Conservation (phyloP, 1,139 yeast species). For the Blastobotrys niveus region DNA sequence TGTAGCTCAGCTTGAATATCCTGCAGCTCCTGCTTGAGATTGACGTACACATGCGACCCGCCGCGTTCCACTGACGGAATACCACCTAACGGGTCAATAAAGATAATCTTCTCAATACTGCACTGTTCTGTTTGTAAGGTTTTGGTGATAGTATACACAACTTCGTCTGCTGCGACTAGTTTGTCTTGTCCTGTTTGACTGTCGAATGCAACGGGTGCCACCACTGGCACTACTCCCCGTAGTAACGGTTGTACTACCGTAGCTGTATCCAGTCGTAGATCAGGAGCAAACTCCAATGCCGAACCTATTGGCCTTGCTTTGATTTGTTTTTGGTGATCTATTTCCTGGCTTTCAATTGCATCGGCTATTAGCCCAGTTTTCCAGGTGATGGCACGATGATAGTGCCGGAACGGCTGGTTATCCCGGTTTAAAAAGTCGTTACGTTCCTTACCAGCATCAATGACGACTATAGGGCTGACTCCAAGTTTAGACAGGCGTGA, state of each 20-base stretch:
- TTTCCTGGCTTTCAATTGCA: constrained; percentile 27
- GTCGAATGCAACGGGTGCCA: constrained; percentile 54
- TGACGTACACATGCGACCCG: constrained; percentile 83
- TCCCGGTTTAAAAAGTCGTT: constrained; percentile 24
- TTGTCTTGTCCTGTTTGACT: constrained; percentile 37
- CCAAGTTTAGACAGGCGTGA: constrained; percentile 49
- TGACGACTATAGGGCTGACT: constrained; percentile 38
- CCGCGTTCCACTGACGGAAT: constrained; percentile 68
- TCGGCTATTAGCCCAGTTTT: constrained; percentile 25
- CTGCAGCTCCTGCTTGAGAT: constrained; percentile 73
- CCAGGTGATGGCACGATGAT: constrained; percentile 22
- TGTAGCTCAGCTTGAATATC: constrained; percentile 58
- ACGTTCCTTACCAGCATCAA: constrained; percentile 35
- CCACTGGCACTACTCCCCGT: constrained; percentile 50
- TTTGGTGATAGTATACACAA: constrained; percentile 38
- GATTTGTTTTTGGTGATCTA: constrained; percentile 15
- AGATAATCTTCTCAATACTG: constrained; percentile 71
- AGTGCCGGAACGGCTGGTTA: constrained; percentile 21
- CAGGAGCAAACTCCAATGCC: constrained; percentile 30
- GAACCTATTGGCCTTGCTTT: constrained; percentile 35
- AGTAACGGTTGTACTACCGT: constrained; percentile 36
- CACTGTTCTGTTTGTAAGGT: constrained; percentile 30
- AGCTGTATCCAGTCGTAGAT: constrained; percentile 26
- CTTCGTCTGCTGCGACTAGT: constrained; percentile 36
- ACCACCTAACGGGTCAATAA: constrained; percentile 80